Evolutionary conservation across 2,329 filamentous ascomycete genomes (phyloP), one percentile per base, ranked within the genome.

Genomic region (Aspergillus glaucus): DNA sequence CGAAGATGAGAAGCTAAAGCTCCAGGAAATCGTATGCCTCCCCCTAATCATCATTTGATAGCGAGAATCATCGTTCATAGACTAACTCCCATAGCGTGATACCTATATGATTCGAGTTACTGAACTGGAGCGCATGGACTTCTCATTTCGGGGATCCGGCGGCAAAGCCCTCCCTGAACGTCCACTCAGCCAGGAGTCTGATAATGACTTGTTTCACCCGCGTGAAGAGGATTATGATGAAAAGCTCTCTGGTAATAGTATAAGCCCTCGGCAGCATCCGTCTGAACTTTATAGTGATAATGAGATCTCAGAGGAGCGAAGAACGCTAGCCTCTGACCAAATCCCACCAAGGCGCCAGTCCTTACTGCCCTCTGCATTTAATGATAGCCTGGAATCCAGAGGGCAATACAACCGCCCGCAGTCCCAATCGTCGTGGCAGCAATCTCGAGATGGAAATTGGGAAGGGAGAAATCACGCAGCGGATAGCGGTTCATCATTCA

Each of bases 51-150:
- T 37, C 43, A n/a, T 30, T 45, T 15, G 8, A 40, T 21, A 5
- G 37, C 37, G 10, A 40, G 34, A 19, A 19, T 40, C 10, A 6
- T 21, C 14, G 43, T 43, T 26, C 26, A 42, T 15, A n/a, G 32
- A 39, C 53, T 56, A 56, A 58, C 24, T 46, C 26, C 17, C 41
- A 22, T 52, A 94, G 88, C 85, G 88, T 62, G 83, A 86, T 55
- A 96, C 92, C 1, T 98, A 98, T 67, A 89, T 86, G 45, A 88
- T 85, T 50, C 85, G 93, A 48, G 95, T 97, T 57, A 84, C 86
- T 43, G 93, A 98, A 66, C 75, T 98, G 37, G 82, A 87, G 59
- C 83, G 85, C 55, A 81, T 93, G 61, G 83, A 57, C 76, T 59
- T 70, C 41, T 62, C 65, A 5, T 82, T 68, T 65, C 78, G 67